These are phyloP conservation scores for Phyllachora maydis DNA, from an alignment of 2,329 filamentous ascomycete species.

Conservation along the genomic window DNA sequence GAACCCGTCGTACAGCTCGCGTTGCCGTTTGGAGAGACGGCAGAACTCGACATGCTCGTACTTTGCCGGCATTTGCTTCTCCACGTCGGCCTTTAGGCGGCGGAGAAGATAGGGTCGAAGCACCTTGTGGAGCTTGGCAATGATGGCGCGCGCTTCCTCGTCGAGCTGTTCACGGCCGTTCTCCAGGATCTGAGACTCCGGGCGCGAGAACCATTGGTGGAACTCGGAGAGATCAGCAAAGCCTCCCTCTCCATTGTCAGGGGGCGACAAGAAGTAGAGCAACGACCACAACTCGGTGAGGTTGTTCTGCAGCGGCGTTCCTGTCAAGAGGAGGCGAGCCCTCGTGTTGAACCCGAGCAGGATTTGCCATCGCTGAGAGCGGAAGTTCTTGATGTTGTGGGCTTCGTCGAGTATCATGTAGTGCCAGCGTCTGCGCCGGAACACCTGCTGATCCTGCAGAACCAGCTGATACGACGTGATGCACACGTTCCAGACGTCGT, in stretches of 20 bases:
- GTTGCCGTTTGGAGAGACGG: slow-evolving; percentile 81
- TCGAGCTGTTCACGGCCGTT: slow-evolving; percentile 88
- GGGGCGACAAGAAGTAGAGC: slow-evolving; percentile 89
- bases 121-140: slow-evolving; percentile 84
- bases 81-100: slow-evolving; percentile 84
- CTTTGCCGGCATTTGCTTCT: slow-evolving; percentile 97
- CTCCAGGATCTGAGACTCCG: slow-evolving; percentile 89
- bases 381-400: slow-evolving; percentile 99
- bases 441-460: slow-evolving; percentile 79
- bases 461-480: slow-evolving; percentile 97
- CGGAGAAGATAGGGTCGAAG: slow-evolving; percentile 80
- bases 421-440: slow-evolving; percentile 85
- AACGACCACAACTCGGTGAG: slow-evolving; percentile 93
- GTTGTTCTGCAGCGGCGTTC: slow-evolving; percentile 92
- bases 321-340: slow-evolving; percentile 71
- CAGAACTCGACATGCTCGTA: slow-evolving; percentile 96
- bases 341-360: slow-evolving; percentile 85
- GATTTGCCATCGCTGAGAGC: slow-evolving; percentile 91
- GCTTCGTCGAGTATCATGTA: slow-evolving; percentile 97
- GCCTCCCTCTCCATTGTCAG: slow-evolving; percentile 66
- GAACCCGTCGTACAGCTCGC: slow-evolving; percentile 92
- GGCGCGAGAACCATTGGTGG: slow-evolving; percentile 86
- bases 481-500: slow-evolving; percentile 89
- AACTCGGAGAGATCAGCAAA: slow-evolving; percentile 95
- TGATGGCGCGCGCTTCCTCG: slow-evolving; percentile 78